A percentile compares a stretch with the other conserved stretches of the same genome.
These are phyloP conservation scores for Cinchona pubescens DNA, from an alignment of 257 asterid species.

Conservation along the genomic window DNA sequence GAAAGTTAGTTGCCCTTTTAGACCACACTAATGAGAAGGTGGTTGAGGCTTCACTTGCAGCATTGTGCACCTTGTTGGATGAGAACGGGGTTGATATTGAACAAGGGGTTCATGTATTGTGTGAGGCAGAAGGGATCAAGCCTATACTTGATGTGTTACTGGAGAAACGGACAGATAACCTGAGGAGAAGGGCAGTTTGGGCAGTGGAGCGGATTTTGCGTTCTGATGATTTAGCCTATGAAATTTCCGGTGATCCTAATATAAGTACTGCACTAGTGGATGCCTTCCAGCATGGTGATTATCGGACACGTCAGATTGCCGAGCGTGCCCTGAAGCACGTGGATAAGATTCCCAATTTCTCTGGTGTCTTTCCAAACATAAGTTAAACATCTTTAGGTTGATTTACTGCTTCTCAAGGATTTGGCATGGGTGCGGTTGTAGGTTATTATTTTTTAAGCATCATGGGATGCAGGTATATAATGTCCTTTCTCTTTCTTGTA, in stretches of 20 bases:
- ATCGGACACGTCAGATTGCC: slow-evolving; percentile 79
- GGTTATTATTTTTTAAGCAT: background rate
- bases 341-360: slow-evolving; percentile 84
- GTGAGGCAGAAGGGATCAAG: slow-evolving; percentile 65
- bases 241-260: slow-evolving; percentile 68
- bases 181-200: slow-evolving; percentile 81
- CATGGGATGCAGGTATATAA: slow-evolving; percentile 41
- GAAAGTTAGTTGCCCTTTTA: slow-evolving; percentile 68
- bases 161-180: slow-evolving; percentile 71
- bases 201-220: slow-evolving; percentile 80
- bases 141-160: slow-evolving; percentile 68
- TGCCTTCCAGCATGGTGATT: slow-evolving; percentile 85
- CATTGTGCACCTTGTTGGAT: slow-evolving; percentile 70
- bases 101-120: slow-evolving; percentile 63
- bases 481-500: slow-evolving; percentile 12
- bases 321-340: slow-evolving; percentile 84
- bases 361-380: slow-evolving; percentile 66
- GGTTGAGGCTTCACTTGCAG: slow-evolving; percentile 90
- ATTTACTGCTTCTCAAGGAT: background rate
- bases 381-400: slow-evolving; percentile 23
- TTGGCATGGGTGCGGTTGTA: background rate
- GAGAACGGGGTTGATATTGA: slow-evolving; percentile 78
- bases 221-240: slow-evolving; percentile 57
- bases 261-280: slow-evolving; percentile 83
- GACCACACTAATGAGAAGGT: slow-evolving; percentile 83